Evolutionary conservation across 805 yeast genomes (phyloP), one percentile per base, ranked within the genome.

Genomic region (Ogataea parapolymorpha): DNA sequence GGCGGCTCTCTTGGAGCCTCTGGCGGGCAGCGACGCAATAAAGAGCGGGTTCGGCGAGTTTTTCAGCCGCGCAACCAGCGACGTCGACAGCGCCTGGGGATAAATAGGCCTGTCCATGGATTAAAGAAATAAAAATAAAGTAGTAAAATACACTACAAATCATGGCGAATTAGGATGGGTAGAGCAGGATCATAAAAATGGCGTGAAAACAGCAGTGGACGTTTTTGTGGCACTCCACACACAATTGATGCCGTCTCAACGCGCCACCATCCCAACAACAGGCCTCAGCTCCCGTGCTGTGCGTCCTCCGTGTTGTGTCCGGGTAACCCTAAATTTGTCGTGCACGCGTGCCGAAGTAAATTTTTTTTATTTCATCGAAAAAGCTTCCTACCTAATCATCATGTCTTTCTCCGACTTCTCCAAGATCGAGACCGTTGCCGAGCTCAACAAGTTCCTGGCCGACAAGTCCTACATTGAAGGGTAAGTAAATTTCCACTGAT

Each of bases 401-500:
- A 83, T 84, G 90, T 79, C 90, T 63, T 82, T 76, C 77, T 66
- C 88, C 48, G 89, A 84, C 67, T 84, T 83, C 79, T 78, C 91
- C 55, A 83, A 82, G 71, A 74, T 79, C 62, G 89, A 82, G 68
- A 72, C 86, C 60, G 67, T 83, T 61, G 63, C 77, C 59, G 67
- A 86, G 66, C 82, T 90, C 68, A 82, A 90, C 85, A 77, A 77
- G 59, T 79, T 77, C 79, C 81, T 90, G 71, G 88, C 85, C 70
- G 91, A 85, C 75, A 85, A 88, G 80, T 86, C 95, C 58, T 90
- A 89, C 87, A 67, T 90, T 61, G 90, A 86, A 71, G 96, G 96
- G 95, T 87, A 84, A 71, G 95, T 85, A 11, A 15, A 15, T 31
- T 27, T 36, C 38, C 38, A 29, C 30, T 45, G 49, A 48, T 48